These are phyloP conservation scores for Chenopodium album DNA, from an alignment of 148 eudicot genomes.

Conservation along the genomic window DNA sequence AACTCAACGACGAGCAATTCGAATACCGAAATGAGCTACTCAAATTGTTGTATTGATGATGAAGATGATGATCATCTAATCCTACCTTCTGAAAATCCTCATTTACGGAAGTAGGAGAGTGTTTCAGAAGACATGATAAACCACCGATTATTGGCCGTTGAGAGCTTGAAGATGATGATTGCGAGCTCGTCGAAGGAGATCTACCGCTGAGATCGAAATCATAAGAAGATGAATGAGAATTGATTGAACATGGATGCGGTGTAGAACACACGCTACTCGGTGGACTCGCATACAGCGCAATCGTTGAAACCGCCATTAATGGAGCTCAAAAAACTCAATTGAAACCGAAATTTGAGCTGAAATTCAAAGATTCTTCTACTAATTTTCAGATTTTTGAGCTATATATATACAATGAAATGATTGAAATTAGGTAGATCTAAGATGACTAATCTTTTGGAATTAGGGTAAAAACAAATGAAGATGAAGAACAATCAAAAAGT, in stretches of 20 bases:
- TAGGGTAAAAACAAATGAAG: neutral
- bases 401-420: slow-evolving; percentile 1
- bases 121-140: slow-evolving; percentile 50
- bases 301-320: slow-evolving; percentile 81
- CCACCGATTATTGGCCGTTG: slow-evolving; percentile 56
- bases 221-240: slow-evolving; percentile 43
- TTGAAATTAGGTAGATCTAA: slow-evolving; percentile 16
- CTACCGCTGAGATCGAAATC: slow-evolving; percentile 62
- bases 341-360: neutral
- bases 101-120: slow-evolving; percentile 34
- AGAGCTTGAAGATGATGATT: slow-evolving; percentile 53
- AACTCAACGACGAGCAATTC: slow-evolving; percentile 38
- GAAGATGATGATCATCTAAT: slow-evolving; percentile 7
- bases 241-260: slow-evolving; percentile 54
- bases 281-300: slow-evolving; percentile 75
- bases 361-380: neutral
- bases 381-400: neutral
- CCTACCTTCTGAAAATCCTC: slow-evolving; percentile 50
- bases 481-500: slow-evolving; percentile 11
- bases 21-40: slow-evolving; percentile 56
- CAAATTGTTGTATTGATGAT: slow-evolving; percentile 33
- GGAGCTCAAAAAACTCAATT: neutral
- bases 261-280: slow-evolving; percentile 68
- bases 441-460: slow-evolving; percentile 10
- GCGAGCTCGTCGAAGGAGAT: slow-evolving; percentile 45